A percentile compares a stretch with the other conserved stretches of the same genome.
Evolutionary conservation across 83 land plant genomes (phyloP).

Genomic region (Picea mariana): DNA sequence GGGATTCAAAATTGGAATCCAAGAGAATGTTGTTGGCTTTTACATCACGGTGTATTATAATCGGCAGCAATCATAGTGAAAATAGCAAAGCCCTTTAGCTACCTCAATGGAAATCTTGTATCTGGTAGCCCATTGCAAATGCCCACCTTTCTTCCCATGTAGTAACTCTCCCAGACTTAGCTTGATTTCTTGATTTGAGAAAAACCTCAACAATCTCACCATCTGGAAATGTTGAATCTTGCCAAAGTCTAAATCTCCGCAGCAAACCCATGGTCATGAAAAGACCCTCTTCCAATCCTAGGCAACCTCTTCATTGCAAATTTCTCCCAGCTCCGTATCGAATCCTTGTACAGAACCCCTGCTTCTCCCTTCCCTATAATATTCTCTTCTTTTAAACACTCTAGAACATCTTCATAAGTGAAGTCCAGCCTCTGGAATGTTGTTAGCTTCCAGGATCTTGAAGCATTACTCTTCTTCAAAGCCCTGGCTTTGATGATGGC

Average conservation of each 20-base stretch:
- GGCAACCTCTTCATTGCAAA: no score
- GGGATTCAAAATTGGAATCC: conserved; percentile 54
- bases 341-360: no score
- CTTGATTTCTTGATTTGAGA: conserved; percentile 53
- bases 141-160: conserved; percentile 60
- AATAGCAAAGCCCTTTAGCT: conserved; percentile 60
- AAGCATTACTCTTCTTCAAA: not conserved
- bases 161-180: conserved; percentile 66
- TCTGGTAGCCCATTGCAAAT: conserved; percentile 52
- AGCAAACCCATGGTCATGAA: conserved; percentile 65
- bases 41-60: conserved; percentile 69
- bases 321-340: no score
- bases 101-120: conserved; percentile 63
- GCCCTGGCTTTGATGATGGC: conserved; percentile 33
- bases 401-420: no score
- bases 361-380: no score
- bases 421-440: no score
- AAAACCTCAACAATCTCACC: conserved; percentile 60
- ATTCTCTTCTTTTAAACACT: not conserved
- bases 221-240: conserved; percentile 71
- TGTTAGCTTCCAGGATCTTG: no score
- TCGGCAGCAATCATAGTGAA: conserved; percentile 68
- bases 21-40: conserved; percentile 69
- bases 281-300: conserved; percentile 56
- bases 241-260: conserved; percentile 66